Percentiles rank a stretch among this genome's conserved stretches.
Evolutionary conservation across 768 basidiomycete genomes (phyloP).

Genomic region (Serpula lacrymans): DNA sequence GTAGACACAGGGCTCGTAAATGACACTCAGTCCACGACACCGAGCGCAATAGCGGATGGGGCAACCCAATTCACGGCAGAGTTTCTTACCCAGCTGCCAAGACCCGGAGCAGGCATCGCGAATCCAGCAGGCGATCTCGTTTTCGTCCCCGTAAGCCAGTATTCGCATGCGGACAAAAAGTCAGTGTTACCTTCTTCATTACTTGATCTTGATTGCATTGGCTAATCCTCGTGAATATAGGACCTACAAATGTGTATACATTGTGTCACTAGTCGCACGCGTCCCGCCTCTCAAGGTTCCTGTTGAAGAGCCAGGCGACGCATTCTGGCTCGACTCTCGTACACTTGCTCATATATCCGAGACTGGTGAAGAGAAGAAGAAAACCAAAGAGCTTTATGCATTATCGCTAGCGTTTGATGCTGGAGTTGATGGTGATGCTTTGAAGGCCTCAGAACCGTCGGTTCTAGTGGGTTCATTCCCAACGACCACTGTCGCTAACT

Average conservation of each 20-base stretch:
- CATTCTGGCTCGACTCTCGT: conserved; percentile 64
- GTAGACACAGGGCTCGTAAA: too few species aligned
- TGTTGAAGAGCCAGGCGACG: conserved; percentile 57
- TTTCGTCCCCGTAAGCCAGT: conserved; percentile 57
- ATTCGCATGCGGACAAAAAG: conserved; percentile 65
- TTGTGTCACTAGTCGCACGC: conserved; percentile 52
- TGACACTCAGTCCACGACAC: too few species aligned
- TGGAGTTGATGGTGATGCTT: conserved; percentile 17
- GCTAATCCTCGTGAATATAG: conserved; percentile 30
- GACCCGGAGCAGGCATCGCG: conserved; percentile 57
- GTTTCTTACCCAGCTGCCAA: conserved; percentile 57
- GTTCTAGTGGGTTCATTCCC: conserved; percentile 59
- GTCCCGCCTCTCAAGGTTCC: conserved; percentile 50
- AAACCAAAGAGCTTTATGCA: conserved; percentile 50
- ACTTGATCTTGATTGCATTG: not conserved
- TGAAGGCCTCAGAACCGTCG: conserved; percentile 32
- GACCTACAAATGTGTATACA: conserved; percentile 58
- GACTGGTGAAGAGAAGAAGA: conserved; percentile 40
- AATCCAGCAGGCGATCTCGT: conserved; percentile 62
- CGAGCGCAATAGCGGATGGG: too few species aligned
- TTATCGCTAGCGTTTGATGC: conserved; percentile 46
- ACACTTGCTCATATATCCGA: conserved; percentile 61
- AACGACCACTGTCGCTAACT: conserved; percentile 57
- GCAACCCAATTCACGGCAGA: conserved; percentile 58
- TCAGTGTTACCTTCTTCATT: conserved; percentile 27